Conservation (phyloP, 805 yeast genomes). For the Tetrapisispora iriomotensis region DNA sequence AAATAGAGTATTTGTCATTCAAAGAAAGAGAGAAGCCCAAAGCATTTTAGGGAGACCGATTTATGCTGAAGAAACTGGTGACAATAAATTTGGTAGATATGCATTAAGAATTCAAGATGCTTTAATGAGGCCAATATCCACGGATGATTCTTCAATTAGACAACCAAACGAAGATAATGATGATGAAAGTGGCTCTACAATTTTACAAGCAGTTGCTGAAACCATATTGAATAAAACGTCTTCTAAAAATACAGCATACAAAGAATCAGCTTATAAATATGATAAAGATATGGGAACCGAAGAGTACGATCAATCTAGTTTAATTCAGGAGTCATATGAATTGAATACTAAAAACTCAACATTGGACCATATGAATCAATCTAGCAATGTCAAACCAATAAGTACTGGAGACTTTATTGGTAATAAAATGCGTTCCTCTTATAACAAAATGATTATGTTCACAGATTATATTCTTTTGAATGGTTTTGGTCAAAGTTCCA, state of each 20-base stretch:
- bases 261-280: too few species aligned
- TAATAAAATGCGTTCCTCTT: conserved; percentile 10
- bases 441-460: conserved; percentile 33
- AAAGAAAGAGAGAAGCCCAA: conserved; percentile 51
- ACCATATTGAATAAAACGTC: too few species aligned
- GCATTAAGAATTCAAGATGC: conserved; percentile 23
- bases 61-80: conserved; percentile 51
- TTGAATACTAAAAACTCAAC: neutral
- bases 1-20: conserved; percentile 49
- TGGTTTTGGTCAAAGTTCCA: conserved; percentile 49
- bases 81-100: conserved; percentile 23
- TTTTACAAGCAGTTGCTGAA: neutral
- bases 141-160: conserved; percentile 4
- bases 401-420: neutral
- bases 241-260: too few species aligned
- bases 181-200: neutral
- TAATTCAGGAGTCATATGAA: too few species aligned
- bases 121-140: conserved; percentile 4
- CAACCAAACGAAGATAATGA: neutral
- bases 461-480: conserved; percentile 48
- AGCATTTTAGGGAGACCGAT: conserved; percentile 69
- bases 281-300: too few species aligned
- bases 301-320: too few species aligned
- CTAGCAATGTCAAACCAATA: conserved; percentile 10
- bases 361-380: conserved; percentile 15